Percentiles rank a stretch among this genome's conserved stretches.
Conservation (phyloP, 345 rosid genomes). For the Melaleuca alternifolia region DNA sequence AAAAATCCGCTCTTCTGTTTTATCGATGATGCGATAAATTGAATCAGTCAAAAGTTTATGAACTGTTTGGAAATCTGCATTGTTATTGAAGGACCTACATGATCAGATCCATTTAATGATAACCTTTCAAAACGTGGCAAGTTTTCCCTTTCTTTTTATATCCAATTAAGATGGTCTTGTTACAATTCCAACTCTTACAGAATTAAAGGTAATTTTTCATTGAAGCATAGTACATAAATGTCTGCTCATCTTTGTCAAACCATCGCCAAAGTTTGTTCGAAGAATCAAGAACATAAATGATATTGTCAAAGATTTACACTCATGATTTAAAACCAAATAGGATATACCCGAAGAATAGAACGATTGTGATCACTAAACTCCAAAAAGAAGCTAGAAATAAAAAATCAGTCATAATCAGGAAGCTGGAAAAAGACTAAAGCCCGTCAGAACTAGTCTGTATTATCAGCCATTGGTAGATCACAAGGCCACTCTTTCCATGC, state of each 20-base stretch:
- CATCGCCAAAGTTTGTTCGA: neutral
- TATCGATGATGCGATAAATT: neutral
- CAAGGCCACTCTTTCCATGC: neutral
- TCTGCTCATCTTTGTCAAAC: neutral
- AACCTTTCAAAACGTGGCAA: neutral
- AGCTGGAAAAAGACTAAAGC: neutral
- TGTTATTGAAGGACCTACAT: neutral
- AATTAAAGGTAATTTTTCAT: neutral
- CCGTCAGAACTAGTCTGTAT: neutral
- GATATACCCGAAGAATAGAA: neutral
- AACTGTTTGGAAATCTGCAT: neutral
- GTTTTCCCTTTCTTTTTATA: neutral
- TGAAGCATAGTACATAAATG: neutral
- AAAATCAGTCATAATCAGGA: neutral
- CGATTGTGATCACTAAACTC: neutral
- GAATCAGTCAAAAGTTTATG: neutral
- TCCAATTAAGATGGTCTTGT: neutral
- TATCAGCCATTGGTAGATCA: slow-evolving; percentile 8
- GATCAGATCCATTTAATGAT: neutral
- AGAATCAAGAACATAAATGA: neutral
- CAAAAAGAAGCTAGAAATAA: neutral
- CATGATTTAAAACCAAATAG: neutral
- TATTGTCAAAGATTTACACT: neutral
- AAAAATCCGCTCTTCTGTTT: neutral
- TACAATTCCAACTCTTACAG: neutral